Conservation (phyloP, 257 asterid genomes). For the Eucommia ulmoides region DNA sequence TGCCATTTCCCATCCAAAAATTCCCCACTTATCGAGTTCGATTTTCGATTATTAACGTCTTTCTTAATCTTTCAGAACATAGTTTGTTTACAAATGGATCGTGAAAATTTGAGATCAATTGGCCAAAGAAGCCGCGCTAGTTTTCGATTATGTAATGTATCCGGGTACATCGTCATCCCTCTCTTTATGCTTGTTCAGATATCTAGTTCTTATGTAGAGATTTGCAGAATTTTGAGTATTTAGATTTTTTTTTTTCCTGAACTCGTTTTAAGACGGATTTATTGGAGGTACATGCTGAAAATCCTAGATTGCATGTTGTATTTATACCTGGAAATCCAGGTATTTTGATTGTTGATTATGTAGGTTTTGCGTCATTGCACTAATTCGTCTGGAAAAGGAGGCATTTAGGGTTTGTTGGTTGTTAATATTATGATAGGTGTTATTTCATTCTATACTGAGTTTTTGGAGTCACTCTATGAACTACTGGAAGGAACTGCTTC, state of each 20-base stretch:
- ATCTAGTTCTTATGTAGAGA: neutral
- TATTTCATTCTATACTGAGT: conserved; percentile 59
- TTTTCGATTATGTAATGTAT: conserved; percentile 32
- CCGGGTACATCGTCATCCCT: conserved; percentile 30
- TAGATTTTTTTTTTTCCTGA: conserved; percentile 6
- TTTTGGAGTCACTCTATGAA: conserved; percentile 62
- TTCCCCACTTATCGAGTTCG: too few relatives aligned
- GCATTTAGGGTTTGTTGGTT: too few relatives aligned
- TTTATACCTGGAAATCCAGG: conserved; percentile 98
- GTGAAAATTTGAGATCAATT: conserved; percentile 26
- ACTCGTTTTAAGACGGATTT: conserved; percentile 56
- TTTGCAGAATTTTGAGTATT: neutral
- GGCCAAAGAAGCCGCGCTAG: conserved; percentile 22
- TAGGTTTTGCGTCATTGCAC: too few relatives aligned
- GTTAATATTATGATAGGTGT: conserved; percentile 41
- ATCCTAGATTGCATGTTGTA: conserved; percentile 52
- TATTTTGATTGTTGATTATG: conserved; percentile 16
- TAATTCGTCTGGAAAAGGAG: too few relatives aligned
- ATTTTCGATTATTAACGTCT: conserved; percentile 8
- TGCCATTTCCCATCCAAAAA: too few relatives aligned
- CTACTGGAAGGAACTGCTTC: conserved; percentile 66
- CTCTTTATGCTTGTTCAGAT: neutral
- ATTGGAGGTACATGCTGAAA: conserved; percentile 52
- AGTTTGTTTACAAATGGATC: conserved; percentile 26
- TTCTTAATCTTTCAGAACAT: conserved; percentile 16